Percentiles rank a stretch among this genome's conserved stretches.
phyloP scores from a whole-genome alignment of 2,329 filamentous ascomycete species.

The Fusarium sp. region DNA sequence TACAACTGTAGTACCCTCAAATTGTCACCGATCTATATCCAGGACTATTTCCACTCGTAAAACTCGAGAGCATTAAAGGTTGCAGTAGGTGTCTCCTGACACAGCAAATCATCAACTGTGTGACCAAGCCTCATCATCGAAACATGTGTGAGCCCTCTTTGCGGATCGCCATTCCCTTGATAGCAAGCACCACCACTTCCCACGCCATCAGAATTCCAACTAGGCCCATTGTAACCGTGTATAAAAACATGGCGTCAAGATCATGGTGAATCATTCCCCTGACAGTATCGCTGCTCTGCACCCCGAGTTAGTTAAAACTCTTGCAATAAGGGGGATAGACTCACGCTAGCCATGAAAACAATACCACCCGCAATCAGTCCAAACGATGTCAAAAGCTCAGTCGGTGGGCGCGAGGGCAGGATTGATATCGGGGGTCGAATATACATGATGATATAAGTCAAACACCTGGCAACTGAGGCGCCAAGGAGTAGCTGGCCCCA shows the following conservation, averaged over 20 bases:
- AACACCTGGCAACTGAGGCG: constrained; percentile 78
- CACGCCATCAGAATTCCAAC: background rate
- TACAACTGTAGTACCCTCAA: background rate
- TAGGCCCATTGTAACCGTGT: background rate
- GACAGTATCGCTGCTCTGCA: background rate
- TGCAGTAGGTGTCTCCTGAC: background rate
- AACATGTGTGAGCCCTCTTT: background rate
- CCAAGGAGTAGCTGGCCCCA: constrained; percentile 88
- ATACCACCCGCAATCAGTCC: background rate
- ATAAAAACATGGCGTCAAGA: background rate
- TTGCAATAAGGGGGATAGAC: background rate
- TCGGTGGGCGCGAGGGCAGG: background rate
- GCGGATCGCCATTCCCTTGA: background rate
- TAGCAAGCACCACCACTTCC: background rate
- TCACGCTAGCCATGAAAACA: background rate
- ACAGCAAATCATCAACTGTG: background rate
- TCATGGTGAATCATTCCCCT: background rate
- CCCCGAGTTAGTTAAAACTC: background rate
- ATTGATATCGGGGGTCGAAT: background rate
- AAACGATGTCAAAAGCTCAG: background rate
- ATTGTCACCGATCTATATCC: background rate
- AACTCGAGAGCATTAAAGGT: background rate
- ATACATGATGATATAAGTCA: constrained; percentile 83
- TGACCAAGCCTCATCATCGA: background rate
- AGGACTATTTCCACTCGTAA: background rate